Base-by-base conservation (phyloP, 2,329 filamentous ascomycete species). In the Scedosporium apiospermum region DNA sequence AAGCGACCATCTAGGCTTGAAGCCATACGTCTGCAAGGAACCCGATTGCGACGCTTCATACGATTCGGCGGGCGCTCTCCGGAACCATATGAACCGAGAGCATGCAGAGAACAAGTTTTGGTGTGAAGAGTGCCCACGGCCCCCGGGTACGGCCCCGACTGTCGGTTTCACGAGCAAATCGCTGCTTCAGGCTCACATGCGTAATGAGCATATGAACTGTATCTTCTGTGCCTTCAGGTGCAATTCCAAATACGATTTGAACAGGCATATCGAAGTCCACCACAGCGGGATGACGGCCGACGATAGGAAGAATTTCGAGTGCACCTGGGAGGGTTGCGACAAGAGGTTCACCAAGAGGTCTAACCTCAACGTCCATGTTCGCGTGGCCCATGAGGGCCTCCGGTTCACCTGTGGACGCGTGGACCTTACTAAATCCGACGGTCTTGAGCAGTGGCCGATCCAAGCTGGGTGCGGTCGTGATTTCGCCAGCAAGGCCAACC, bases 341-440 rank as follows among this genome's bases (percentile, higher is more conserved):
- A 90, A 90, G 70, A 84, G 80, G 62, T 97, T 97, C 74, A 93
- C 90, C 18, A 90, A 89, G 70, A 86, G 84, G 65, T 88, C 88
- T n/a, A 97, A 96, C 68, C 80, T 96, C 60, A 89, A 88, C 16
- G 84, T 87, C 0, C 93, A 98, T 71, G 79, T 93, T 62, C 87
- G 88, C 63, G 87, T 84, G 10, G 87, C 88, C 0, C 93, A 97
- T 71, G 82, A 91, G 66, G 88, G 90, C 18, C 78, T 86, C 66
- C 86, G 86, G 9, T 97, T 90, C 70, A 79, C 90, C n/a, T 97
- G 93, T 69, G 90, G 90, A 16, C 76, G 87, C 58, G 76, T 92
- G n/a, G 61, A 62, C 30, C 14, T 62, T 10, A 26, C 41, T 26
- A 57, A 42, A 30, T 16, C 27, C 9, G 42, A 41, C 6, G 51